phyloP scores from a whole-genome alignment of 1,284 basidiomycete species.

The Meira nashicola region DNA sequence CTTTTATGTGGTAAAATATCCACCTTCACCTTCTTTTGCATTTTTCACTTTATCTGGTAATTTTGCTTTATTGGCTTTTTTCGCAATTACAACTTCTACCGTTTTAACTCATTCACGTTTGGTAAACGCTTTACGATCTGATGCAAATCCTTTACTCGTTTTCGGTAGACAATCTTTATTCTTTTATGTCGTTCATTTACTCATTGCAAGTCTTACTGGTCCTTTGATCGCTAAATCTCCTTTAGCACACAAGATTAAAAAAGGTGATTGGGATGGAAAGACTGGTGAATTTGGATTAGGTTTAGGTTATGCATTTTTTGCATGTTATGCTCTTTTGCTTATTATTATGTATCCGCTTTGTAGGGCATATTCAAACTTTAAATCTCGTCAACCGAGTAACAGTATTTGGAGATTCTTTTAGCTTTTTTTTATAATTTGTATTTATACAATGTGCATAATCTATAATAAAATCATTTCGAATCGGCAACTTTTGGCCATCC shows the following conservation, averaged over 20 bases:
- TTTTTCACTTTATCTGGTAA: slow-evolving; percentile 27
- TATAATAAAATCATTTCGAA: background rate
- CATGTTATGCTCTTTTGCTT: slow-evolving; percentile 19
- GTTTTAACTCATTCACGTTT: background rate
- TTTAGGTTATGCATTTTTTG: slow-evolving; percentile 20
- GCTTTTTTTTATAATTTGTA: background rate
- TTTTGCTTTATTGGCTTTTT: slow-evolving; percentile 29
- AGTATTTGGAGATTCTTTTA: slow-evolving; percentile 2
- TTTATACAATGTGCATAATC: background rate
- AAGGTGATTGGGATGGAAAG: no score
- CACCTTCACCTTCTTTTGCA: slow-evolving; percentile 32
- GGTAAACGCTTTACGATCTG: slow-evolving; percentile 12
- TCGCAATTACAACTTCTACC: slow-evolving; percentile 11
- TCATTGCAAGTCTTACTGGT: background rate
- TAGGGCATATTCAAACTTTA: background rate
- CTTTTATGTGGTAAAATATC: slow-evolving; percentile 41
- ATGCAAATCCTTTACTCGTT: slow-evolving; percentile 9
- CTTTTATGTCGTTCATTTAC: slow-evolving; percentile 29
- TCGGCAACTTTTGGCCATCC: background rate
- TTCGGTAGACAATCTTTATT: slow-evolving; percentile 33
- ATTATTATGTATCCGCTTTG: slow-evolving; percentile 22
- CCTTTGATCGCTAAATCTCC: no score
- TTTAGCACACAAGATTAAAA: no score
- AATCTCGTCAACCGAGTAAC: background rate
- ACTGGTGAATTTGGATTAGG: background rate